Conservation (phyloP, 1,139 yeast genomes). For the Lodderomyces orthopsilosis region DNA sequence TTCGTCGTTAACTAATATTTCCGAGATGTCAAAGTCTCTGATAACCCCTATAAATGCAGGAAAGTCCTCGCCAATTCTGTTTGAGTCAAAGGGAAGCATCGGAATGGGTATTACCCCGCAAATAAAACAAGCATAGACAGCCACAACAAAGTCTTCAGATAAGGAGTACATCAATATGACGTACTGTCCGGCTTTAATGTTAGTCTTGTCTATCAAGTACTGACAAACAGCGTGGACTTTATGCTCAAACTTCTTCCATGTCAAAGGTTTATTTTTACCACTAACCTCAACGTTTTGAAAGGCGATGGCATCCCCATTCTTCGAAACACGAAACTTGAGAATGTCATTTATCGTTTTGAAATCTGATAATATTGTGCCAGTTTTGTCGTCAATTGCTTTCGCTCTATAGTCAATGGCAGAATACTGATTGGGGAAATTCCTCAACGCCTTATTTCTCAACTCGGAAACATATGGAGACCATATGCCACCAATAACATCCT, state of each 20-base stretch:
- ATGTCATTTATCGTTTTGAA: slow-evolving; percentile 72
- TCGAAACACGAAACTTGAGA: slow-evolving; percentile 72
- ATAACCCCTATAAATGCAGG: slow-evolving; percentile 65
- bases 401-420: slow-evolving; percentile 76
- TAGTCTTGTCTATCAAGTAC: slow-evolving; percentile 50
- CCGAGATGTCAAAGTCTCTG: slow-evolving; percentile 66
- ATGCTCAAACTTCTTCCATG: slow-evolving; percentile 85
- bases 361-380: slow-evolving; percentile 69
- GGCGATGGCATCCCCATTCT: slow-evolving; percentile 79
- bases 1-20: slow-evolving; percentile 76
- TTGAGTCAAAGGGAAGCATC: slow-evolving; percentile 68
- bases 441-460: slow-evolving; percentile 50
- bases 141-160: slow-evolving; percentile 81
- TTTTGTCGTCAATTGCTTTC: slow-evolving; percentile 70
- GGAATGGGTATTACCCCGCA: slow-evolving; percentile 84
- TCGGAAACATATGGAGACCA: slow-evolving; percentile 76
- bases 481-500: slow-evolving; percentile 76
- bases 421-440: slow-evolving; percentile 51
- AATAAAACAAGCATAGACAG: slow-evolving; percentile 81
- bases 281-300: slow-evolving; percentile 60
- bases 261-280: slow-evolving; percentile 54
- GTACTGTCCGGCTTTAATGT: slow-evolving; percentile 62
- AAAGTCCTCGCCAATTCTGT: slow-evolving; percentile 71
- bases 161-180: slow-evolving; percentile 83
- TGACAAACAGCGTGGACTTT: slow-evolving; percentile 71